Base-by-base conservation (phyloP, 1,284 basidiomycete genomes). In the Phylloboletellus chloephorus region DNA sequence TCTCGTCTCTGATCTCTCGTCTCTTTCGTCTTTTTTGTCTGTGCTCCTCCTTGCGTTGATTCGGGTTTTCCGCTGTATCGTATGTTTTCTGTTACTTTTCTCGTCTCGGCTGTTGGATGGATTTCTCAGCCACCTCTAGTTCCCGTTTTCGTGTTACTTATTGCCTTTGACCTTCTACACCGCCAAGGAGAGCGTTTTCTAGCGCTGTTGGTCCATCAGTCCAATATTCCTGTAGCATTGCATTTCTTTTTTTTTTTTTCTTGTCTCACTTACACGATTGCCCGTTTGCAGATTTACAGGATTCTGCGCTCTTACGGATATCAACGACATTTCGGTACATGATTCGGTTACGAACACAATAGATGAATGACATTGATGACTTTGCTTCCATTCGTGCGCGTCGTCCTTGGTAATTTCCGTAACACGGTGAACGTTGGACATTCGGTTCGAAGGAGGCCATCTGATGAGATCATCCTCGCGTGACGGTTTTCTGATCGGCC, bases 161-260 rank as follows among this genome's bases (percentile, higher is more conserved):
- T 60, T 49, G 33, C 23, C 50, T 61, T 60, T 59, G 50, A 56
- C 47, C 44, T 52, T 60, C 48, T 28, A 38, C 31, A 37, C 8
- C 35, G 53, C 47, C 48, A 47, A 60, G 57, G 58, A 54, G 61
- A 49, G 60, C 50, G 40, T 47, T 47, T 47, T 49, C 46, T 35
- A 32, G 41, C 39, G 58, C 49, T 60, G 52, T 57, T 52, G 60
- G 61, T 56, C 50, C 47, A 56, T 57, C 54, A 51, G 48, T 46
- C 41, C 36, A 29, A 44, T 52, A 38, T 30, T 59, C 44, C 29
- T 64, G 58, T 60, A 60, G 58, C 58, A 62, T 63, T 59, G 54
- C 47, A 46, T 52, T 55, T 56, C 44, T 48, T 31, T 39, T 28
- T 19, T 31, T 48, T 57, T 34, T 58, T 52, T 36, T 45, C 41